These are phyloP conservation scores for Withania somnifera DNA, from an alignment of 305 asterid species.

Conservation along the genomic window DNA sequence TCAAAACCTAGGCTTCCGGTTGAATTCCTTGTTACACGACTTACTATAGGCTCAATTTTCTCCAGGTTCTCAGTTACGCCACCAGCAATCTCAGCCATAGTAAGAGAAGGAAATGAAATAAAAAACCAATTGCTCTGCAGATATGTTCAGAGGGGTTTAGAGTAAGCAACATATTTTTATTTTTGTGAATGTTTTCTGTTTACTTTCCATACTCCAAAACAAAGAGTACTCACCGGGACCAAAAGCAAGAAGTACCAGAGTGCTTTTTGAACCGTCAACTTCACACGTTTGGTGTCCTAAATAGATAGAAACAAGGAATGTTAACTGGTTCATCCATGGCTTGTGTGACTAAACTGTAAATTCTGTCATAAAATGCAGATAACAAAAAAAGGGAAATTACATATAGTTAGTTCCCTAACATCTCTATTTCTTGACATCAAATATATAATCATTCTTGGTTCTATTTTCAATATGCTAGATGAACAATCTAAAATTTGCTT, in stretches of 20 bases:
- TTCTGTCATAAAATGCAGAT: neutral
- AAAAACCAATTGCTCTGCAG: neutral
- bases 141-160: neutral
- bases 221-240: neutral
- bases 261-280: neutral
- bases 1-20: conserved; percentile 17
- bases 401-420: neutral
- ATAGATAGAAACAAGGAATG: neutral
- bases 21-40: conserved; percentile 25
- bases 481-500: neutral
- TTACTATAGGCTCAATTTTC: conserved; percentile 7
- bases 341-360: neutral
- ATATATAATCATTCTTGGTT: neutral
- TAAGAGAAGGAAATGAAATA: neutral
- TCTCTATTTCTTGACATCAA: neutral
- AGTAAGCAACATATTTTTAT: neutral
- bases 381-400: too few species aligned
- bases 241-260: neutral
- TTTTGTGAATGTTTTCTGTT: neutral
- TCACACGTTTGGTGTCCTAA: neutral
- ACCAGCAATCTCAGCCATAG: conserved; percentile 5
- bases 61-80: conserved; percentile 10
- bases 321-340: neutral
- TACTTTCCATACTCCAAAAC: neutral
- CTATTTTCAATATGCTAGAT: neutral